These are phyloP conservation scores for Cutaneotrichosporon cavernicola DNA, from an alignment of 1,284 basidiomycete species.

Conservation along the genomic window DNA sequence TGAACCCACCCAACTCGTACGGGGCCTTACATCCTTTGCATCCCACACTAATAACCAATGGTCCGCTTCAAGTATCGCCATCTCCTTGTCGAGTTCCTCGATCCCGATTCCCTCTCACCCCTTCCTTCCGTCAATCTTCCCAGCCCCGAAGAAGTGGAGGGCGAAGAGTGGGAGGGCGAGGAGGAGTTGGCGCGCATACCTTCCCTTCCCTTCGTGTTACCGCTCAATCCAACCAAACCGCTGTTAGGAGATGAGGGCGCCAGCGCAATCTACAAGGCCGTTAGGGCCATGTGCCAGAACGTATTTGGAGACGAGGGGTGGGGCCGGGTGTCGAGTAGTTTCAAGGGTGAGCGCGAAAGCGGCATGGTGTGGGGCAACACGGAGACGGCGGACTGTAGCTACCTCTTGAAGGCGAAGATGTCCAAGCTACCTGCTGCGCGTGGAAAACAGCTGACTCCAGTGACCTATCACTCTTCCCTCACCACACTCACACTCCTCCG, in stretches of 20 bases:
- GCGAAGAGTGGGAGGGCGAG: constrained; percentile 29
- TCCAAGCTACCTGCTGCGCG: too few species aligned
- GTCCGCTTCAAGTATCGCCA: constrained; percentile 52
- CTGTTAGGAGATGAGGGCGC: constrained; percentile 31
- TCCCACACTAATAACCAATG: constrained; percentile 26
- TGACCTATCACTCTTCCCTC: constrained; percentile 46
- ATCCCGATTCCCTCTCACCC: constrained; percentile 27
- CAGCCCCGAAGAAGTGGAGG: constrained; percentile 12
- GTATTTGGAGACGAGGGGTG: constrained; percentile 52
- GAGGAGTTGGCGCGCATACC: constrained; percentile 32
- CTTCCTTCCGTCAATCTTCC: constrained; percentile 18
- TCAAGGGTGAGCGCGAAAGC: constrained; percentile 37
- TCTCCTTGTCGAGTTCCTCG: constrained; percentile 51
- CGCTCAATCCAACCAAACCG: constrained; percentile 15
- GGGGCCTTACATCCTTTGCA: neutral
- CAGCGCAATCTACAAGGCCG: constrained; percentile 33
- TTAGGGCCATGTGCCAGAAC: constrained; percentile 32
- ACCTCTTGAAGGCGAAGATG: too few species aligned
- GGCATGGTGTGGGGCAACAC: too few species aligned
- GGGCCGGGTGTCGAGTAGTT: constrained; percentile 44
- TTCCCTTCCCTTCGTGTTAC: constrained; percentile 38
- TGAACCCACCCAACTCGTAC: neutral
- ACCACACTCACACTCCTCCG: constrained; percentile 48
- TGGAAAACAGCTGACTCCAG: constrained; percentile 23
- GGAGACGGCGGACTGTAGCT: too few species aligned